A percentile compares a stretch with the other conserved stretches of the same genome.
Conservation (phyloP, 306 rosid species). For the Clitoria ternatea region DNA sequence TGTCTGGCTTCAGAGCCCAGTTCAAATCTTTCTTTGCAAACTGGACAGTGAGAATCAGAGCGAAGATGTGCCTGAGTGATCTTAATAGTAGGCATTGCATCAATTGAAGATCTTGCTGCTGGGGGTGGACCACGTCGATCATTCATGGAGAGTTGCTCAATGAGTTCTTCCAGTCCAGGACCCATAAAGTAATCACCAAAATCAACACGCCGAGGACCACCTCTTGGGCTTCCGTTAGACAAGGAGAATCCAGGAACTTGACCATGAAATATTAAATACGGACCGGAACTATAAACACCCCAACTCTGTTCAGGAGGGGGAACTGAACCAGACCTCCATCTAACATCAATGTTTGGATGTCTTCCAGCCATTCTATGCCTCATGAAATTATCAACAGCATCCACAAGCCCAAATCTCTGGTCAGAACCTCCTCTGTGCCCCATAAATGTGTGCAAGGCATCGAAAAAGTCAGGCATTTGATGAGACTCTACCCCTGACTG, state of each 20-base stretch:
- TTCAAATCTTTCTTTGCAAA: conserved; percentile 69
- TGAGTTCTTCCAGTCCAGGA: conserved; percentile 54
- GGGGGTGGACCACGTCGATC: conserved; percentile 67
- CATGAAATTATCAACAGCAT: conserved; percentile 40
- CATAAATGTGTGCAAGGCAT: conserved; percentile 44
- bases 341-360: conserved; percentile 45
- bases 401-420: conserved; percentile 40
- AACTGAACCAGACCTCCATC: conserved; percentile 42
- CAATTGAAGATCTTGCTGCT: conserved; percentile 59
- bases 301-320: conserved; percentile 44
- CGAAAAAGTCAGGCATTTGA: conserved; percentile 47
- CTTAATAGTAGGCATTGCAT: conserved; percentile 70
- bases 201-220: conserved; percentile 43
- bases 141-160: conserved; percentile 57
- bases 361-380: conserved; percentile 62
- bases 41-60: conserved; percentile 68
- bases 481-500: conserved; percentile 34
- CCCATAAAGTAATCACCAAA: conserved; percentile 47
- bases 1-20: conserved; percentile 64
- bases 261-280: conserved; percentile 47
- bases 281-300: conserved; percentile 46
- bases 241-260: conserved; percentile 46
- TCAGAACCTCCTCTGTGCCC: conserved; percentile 44
- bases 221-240: conserved; percentile 38
- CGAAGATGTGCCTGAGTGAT: conserved; percentile 57